These are phyloP conservation scores for Cystobasidium onofrii DNA, from an alignment of 768 basidiomycete genomes.

Conservation along the genomic window DNA sequence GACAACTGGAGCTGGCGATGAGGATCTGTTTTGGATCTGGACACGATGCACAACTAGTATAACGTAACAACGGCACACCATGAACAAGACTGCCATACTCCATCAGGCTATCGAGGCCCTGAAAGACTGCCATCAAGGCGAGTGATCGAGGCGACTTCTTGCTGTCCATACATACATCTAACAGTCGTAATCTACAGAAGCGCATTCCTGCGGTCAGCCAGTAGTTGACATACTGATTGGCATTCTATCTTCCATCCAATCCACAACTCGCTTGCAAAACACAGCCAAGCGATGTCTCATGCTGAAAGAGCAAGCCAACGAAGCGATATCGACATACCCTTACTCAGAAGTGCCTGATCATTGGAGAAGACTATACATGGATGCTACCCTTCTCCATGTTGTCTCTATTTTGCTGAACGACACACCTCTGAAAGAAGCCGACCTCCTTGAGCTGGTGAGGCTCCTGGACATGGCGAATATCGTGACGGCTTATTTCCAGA, in stretches of 20 bases:
- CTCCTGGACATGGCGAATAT: constrained; percentile 72
- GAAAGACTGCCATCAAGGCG: background rate
- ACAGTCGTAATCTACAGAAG: background rate
- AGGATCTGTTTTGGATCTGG: too few relatives aligned
- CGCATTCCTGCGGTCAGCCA: background rate
- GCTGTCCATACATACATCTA: background rate
- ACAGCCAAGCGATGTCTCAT: background rate
- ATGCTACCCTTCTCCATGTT: constrained; percentile 56
- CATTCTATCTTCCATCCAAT: background rate
- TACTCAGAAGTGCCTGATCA: constrained; percentile 45
- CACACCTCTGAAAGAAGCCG: background rate
- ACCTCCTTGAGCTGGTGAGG: constrained; percentile 48
- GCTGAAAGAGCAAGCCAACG: constrained; percentile 52
- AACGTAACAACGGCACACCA: background rate
- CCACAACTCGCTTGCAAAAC: background rate
- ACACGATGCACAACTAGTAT: too few relatives aligned
- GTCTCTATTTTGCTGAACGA: constrained; percentile 31
- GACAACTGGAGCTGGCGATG: too few relatives aligned
- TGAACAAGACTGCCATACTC: background rate
- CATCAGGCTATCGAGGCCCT: background rate
- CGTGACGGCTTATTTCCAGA: constrained; percentile 67
- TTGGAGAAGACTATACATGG: constrained; percentile 70
- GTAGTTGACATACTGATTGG: background rate
- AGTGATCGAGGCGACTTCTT: background rate
- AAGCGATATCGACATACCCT: constrained; percentile 50